Evolutionary conservation across 768 basidiomycete species (phyloP).

Genomic region (Leucosporidium creatinivorum): DNA sequence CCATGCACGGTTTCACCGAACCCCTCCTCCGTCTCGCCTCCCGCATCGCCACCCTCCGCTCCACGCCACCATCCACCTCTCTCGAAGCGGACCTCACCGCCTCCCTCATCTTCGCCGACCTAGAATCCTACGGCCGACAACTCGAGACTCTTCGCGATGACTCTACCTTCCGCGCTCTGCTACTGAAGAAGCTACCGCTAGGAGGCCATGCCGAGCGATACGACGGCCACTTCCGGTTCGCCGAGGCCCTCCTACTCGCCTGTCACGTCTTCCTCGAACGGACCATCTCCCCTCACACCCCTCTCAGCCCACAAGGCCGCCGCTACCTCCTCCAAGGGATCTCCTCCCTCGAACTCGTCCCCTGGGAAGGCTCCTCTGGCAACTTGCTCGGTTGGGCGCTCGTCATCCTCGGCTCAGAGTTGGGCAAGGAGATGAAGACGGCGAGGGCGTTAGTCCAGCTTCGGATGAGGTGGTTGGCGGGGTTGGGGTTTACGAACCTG

Average conservation of each 20-base stretch:
- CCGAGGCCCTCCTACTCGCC: not conserved
- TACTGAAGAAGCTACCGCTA: not conserved
- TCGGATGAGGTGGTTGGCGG: not conserved
- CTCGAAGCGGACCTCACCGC: not conserved
- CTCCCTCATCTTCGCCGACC: not conserved
- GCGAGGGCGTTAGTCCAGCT: not conserved
- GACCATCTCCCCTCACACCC: not conserved
- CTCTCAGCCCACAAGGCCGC: not conserved
- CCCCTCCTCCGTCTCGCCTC: not conserved
- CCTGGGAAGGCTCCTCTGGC: not conserved
- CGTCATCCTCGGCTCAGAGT: not conserved
- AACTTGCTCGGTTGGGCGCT: constrained; percentile 1
- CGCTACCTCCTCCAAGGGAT: not conserved
- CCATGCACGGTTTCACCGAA: not conserved
- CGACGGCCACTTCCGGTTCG: not conserved
- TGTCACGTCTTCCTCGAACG: not conserved
- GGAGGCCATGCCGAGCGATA: not conserved
- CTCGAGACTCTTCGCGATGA: not conserved
- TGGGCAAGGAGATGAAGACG: not conserved
- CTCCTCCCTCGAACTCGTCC: not conserved
- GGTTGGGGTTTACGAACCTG: not conserved
- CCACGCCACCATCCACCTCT: not conserved
- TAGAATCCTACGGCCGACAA: not conserved
- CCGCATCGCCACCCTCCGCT: not conserved
- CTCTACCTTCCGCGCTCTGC: not conserved